Base-by-base conservation (phyloP, 2,329 filamentous ascomycete species). In the Fusarium mundagurra region DNA sequence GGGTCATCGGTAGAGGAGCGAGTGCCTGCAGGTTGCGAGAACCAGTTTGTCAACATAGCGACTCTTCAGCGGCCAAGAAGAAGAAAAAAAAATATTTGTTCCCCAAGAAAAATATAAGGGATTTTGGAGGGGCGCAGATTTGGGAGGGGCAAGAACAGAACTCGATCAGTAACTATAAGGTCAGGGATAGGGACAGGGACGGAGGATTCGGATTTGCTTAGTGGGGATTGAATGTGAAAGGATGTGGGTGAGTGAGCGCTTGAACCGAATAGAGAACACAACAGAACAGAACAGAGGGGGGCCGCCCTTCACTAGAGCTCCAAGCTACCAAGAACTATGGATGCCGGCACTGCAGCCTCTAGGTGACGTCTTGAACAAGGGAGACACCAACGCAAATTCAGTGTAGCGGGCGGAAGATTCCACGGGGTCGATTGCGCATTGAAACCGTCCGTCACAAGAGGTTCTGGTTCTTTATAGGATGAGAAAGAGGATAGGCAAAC, bases 1-100 rank as follows among this genome's bases (percentile, higher is more conserved):
- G 77, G 80, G 31, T 91, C 91, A 65, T 93, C 91, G 74, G 83
- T 83, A 9, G 91, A 92, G 51, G 89, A 89, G 74, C 83, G 83
- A 77, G 82, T 84, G 80, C 85, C 86, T 86, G 79, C 76, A 74
- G 80, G 78, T 80, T 80, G 75, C 45, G 80, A 76, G 76, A 83
- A 82, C 83, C 84, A 86, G 78, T 79, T 81, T 73, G 84, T 85
- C 76, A 86, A 83, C 82, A 85, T 86, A 73, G 65, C 67, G 74
- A 61, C 67, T 75, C 62, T 69, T 63, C 57, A 33, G 31, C 20
- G 24, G 43, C 55, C n/a, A 50, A 50, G 22, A 59, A 58, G 22
- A 27, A 36, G 22, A 11, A 36, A 11, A 33, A 20, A 12, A 9
- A 4, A 16, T 24, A 3, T 34, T 51, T 24, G 34, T 34, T 47